Base-by-base conservation (phyloP, 768 basidiomycete species). In the Nidula microcarpa region DNA sequence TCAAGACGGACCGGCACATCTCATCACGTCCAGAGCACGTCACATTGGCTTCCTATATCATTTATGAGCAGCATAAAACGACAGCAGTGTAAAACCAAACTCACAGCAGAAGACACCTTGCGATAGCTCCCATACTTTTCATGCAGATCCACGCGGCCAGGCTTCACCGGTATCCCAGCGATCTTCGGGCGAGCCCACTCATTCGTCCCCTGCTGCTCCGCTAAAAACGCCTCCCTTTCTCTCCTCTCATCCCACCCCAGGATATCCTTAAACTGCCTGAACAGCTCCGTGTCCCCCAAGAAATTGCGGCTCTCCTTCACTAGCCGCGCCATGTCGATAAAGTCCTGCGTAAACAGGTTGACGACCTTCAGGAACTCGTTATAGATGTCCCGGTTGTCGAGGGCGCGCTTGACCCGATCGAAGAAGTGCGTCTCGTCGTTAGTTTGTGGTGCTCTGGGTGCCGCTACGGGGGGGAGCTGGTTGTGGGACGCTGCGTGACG, bases 301-400 rank as follows among this genome's bases (percentile, higher is more conserved):
- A 91, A 98, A 54, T 85, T 80, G 18, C 82, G 75, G 34, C 85
- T 85, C 60, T 95, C 89, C 57, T 89, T 85, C 47, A 98, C 79
- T 7, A 98, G 80, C 13, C 87, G 84, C 23, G 85, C 81, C 1
- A 86, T 83, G 61, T 98, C 94, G 60, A 99, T 96, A 63, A 91
- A 85, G 55, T 94, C 92, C 64, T 96, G 93, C 2, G 92, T 90
- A 64, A 94, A 99, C 2, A 99, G 78, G 68, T 98, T 98, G 59
- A 98, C 81, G 44, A 98, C 75, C 65, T 94, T 97, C 55, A 99
- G 73, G 70, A 99, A 98, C 69, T 98, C 97, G 66, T 94, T 92
- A 70, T 89, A 92, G 1, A 85, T 82, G 47, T 91, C 89, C 10
- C 86, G 78, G 56, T 79, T 85, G 52, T 87, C 85, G 43, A 93